Base-by-base conservation (phyloP, 2,329 filamentous ascomycete genomes). In the Arthrobotrys iridis region DNA sequence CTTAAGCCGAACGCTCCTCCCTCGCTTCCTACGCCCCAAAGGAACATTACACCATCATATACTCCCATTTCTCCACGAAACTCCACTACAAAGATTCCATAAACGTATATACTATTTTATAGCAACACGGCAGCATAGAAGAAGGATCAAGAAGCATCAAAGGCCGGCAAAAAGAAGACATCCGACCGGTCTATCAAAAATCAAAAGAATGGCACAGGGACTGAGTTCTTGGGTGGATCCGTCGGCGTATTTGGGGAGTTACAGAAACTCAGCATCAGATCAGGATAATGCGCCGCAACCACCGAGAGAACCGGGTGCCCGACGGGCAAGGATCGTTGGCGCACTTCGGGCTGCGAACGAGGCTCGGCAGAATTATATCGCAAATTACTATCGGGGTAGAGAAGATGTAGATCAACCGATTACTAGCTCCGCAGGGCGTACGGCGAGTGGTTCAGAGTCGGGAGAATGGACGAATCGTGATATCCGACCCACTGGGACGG, bases 401-500 rank as follows among this genome's bases (percentile, higher is more conserved):
- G 81, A 82, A n/a, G 82, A 83, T 26, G 83, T 84, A 33, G 83
- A 85, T 46, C 83, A 84, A 48, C 80, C 82, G 15, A 50, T 64
- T 8, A 83, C 82, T 72, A 81, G 81, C 82, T 85, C 46, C 91
- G 90, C 92, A 0, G 50, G 15, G 10, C 50, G 50, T 13, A 37
- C 50, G 7, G 30, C 50, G 18, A 35, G 50, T n/a, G 91, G 90
- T 0, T 88, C 90, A 0, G 48, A 65, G 15, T 59, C 22, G 13
- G 72, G 72, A 22, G 64, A 64, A 22, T 97, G 96, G 80, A 92
- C 93, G 0, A 90, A 97, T 78, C 91, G 92, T 15, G 88, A 90
- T n/a, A 91, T 97, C 73, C 88, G 91, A 13, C 87, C 89, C 8
- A 89, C 89, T 76, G 93, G 92, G 10, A 88, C 93, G 74, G 93